Evolutionary conservation across 2,329 filamentous ascomycete genomes (phyloP), one percentile per base, ranked within the genome.

Genomic region (Macrophomina tecta): DNA sequence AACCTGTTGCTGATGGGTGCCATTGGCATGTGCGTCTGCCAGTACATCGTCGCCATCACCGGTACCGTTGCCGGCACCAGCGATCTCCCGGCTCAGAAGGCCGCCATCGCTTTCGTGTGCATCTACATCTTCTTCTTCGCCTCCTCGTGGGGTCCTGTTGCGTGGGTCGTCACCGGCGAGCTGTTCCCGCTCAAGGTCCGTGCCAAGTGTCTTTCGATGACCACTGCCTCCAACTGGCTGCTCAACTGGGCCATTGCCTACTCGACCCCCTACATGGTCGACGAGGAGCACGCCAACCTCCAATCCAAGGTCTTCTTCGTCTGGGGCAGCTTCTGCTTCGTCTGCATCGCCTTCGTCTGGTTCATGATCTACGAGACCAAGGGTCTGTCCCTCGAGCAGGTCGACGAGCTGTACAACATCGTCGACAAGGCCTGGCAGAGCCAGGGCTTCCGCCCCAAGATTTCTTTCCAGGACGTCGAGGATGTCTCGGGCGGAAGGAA

Each of bases 121-220:
- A 82, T 92, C 75, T 92, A 91, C 80, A 91, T 93, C 67, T 92
- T 91, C 81, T 93, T 92, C 83, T 93, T 93, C 75, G 91, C 91
- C 14, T 86, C 88, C 6, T 91, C 90, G 0, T 93, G 91, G 90
- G 91, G 91, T 5, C 91, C 91, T 0, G 90, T 91, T 40, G 86
- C 85, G 2, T 93, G 91, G 91, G 90, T 78, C 28, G 76, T 78
- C 4, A 79, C 78, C 14, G 79, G 80, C 80, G 70, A 73, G 49
- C 67, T 81, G 63, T 82, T 80, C 75, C 79, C 80, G 12, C 75
- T 81, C 67, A 82, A 82, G 67, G 81, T 83, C 56, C 79, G 82
- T 60, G 79, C 80, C 51, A 83, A 83, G 74, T 82, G 82, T 45
- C 73, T 81, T 46, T 78, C 77, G 8, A 83, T 86, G 77, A 86